phyloP scores from a whole-genome alignment of 2,329 filamentous ascomycete species.

The Pseudogymnoascus sp. region DNA sequence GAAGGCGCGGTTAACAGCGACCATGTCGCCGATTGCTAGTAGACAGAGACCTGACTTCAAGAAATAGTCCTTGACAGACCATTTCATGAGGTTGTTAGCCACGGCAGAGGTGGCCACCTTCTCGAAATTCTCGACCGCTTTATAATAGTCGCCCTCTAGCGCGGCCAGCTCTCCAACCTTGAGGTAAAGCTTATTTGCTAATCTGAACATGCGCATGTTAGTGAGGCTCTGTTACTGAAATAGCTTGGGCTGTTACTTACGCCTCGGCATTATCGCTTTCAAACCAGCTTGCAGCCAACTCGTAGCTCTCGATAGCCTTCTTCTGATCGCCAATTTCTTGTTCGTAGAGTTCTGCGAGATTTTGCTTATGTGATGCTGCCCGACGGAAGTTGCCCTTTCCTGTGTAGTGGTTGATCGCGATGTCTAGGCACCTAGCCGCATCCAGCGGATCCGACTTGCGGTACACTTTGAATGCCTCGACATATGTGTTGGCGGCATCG shows the following conservation, averaged over 20 bases:
- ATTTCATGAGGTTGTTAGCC: slow-evolving; percentile 86
- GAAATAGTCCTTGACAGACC: slow-evolving; percentile 91
- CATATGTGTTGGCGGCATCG: slow-evolving; percentile 79
- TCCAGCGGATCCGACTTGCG: slow-evolving; percentile 75
- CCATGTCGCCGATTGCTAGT: slow-evolving; percentile 62
- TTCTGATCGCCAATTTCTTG: slow-evolving; percentile 68
- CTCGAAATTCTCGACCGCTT: slow-evolving; percentile 74
- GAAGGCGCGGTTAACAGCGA: slow-evolving; percentile 69
- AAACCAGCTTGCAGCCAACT: slow-evolving; percentile 81
- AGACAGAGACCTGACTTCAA: slow-evolving; percentile 91
- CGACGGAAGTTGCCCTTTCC: slow-evolving; percentile 82
- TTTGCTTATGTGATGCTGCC: slow-evolving; percentile 84
- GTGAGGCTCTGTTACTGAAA: slow-evolving; percentile 4
- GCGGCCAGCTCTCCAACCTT: slow-evolving; percentile 86
- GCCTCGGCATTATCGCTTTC: slow-evolving; percentile 77
- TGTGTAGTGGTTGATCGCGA: slow-evolving; percentile 79
- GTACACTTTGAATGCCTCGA: slow-evolving; percentile 94
- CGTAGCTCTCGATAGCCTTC: slow-evolving; percentile 72
- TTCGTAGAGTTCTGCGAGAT: slow-evolving; percentile 79
- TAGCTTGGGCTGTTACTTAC: slow-evolving; percentile 39
- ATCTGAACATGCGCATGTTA: slow-evolving; percentile 36
- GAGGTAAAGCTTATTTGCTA: slow-evolving; percentile 88
- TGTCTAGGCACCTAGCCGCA: slow-evolving; percentile 69
- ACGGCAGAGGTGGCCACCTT: slow-evolving; percentile 70
- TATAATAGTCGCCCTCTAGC: slow-evolving; percentile 74